phyloP scores from a whole-genome alignment of 148 eudicot genomes.

The Suaeda aralocaspica region DNA sequence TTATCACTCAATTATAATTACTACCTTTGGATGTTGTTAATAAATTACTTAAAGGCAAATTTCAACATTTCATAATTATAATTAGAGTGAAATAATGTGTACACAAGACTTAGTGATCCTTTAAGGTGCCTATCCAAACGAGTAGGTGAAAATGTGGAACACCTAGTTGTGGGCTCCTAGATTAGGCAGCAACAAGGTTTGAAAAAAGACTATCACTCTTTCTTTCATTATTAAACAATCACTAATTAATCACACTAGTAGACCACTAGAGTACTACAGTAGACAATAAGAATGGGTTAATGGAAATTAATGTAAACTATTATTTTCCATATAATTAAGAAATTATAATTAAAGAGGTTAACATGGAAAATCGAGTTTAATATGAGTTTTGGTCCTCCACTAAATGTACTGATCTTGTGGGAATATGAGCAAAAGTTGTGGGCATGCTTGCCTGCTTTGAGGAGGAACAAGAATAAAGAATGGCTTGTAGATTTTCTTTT shows the following conservation, averaged over 20 bases:
- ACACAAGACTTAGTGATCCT: too few relatives aligned
- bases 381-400: conserved; percentile 11
- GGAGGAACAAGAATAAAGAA: conserved; percentile 1
- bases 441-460: conserved; percentile 27
- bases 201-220: neutral
- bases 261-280: too few relatives aligned
- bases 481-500: neutral
- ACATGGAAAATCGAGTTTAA: neutral
- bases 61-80: too few relatives aligned
- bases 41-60: too few relatives aligned
- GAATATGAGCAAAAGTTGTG: conserved; percentile 18
- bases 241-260: conserved; percentile 1
- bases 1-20: too few relatives aligned
- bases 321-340: too few relatives aligned
- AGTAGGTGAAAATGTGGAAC: too few relatives aligned
- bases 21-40: too few relatives aligned
- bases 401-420: conserved; percentile 9
- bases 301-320: neutral
- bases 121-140: too few relatives aligned
- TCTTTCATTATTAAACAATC: neutral
- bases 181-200: too few relatives aligned
- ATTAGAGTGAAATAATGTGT: too few relatives aligned
- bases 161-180: too few relatives aligned
- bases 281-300: neutral
- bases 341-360: neutral